Percentiles rank a stretch among this genome's conserved stretches.
Evolutionary conservation across 441 rosid genomes (phyloP).

Genomic region (Melastoma candidum): DNA sequence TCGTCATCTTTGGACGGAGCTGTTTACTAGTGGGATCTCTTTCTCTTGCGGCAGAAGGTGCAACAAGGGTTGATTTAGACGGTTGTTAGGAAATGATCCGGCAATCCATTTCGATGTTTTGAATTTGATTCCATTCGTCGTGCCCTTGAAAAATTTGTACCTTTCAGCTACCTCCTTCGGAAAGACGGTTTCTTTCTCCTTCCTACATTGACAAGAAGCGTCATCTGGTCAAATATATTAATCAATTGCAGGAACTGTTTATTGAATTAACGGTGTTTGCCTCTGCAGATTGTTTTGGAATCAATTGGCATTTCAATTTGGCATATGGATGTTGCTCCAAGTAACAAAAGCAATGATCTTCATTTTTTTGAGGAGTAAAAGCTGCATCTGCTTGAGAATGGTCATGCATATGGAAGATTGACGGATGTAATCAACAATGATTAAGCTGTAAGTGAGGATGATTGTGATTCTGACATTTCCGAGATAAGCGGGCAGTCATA

Average conservation of each 20-base stretch:
- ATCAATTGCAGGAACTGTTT: too few species aligned
- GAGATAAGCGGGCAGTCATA: conserved; percentile 26
- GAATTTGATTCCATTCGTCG: too few species aligned
- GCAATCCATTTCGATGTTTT: too few species aligned
- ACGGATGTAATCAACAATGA: conserved; percentile 26
- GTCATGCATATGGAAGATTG: conserved; percentile 28
- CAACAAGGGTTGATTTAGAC: too few species aligned
- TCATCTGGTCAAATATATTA: too few species aligned
- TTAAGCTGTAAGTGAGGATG: conserved; percentile 51
- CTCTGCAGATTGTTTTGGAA: conserved; percentile 57
- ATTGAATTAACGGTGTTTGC: conserved; percentile 3
- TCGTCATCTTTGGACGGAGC: conserved; percentile 89
- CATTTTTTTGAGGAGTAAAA: conserved; percentile 20
- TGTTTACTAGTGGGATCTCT: conserved; percentile 82
- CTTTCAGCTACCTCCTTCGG: too few species aligned
- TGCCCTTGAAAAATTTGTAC: too few species aligned
- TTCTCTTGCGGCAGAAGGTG: conserved; percentile 79
- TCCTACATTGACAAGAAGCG: too few species aligned
- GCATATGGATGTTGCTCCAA: conserved; percentile 79
- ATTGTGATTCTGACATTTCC: conserved; percentile 30
- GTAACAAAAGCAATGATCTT: neutral
- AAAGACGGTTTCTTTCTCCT: too few species aligned
- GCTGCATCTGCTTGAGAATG: conserved; percentile 39
- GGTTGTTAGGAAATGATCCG: too few species aligned
- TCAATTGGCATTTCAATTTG: conserved; percentile 81